Percentiles rank a stretch among this genome's conserved stretches.
Conservation (phyloP, 2,329 filamentous ascomycete genomes). For the Cercospora beticola region DNA sequence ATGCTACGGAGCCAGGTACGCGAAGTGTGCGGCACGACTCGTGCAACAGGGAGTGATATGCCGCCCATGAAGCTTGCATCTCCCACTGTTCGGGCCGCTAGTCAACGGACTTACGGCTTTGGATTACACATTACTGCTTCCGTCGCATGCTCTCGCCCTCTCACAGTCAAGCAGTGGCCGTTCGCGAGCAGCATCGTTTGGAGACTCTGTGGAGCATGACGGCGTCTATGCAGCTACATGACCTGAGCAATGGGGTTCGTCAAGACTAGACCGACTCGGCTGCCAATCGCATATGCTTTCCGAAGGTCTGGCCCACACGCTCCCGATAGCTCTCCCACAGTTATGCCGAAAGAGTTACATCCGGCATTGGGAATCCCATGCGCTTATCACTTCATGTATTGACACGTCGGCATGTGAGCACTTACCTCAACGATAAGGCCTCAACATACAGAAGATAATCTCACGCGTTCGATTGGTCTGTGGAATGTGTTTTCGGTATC, state of each 20-base stretch:
- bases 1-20: background rate
- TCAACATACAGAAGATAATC: background rate
- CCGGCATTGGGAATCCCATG: background rate
- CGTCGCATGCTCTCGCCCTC: background rate
- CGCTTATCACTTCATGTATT: background rate
- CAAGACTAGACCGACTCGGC: background rate
- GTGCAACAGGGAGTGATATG: background rate
- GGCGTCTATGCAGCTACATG: background rate
- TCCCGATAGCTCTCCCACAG: background rate
- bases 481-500: background rate
- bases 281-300: background rate
- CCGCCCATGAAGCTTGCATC: background rate
- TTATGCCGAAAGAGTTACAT: conserved; percentile 4
- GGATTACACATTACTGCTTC: background rate
- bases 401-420: background rate
- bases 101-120: background rate
- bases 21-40: background rate
- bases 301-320: conserved; percentile 2
- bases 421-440: background rate
- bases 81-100: background rate
- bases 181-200: background rate
- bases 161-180: background rate
- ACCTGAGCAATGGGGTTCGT: background rate
- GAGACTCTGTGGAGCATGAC: background rate
- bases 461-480: background rate